phyloP scores from a whole-genome alignment of 2,329 filamentous ascomycete species.

The Conoideocrella luteorostrata region DNA sequence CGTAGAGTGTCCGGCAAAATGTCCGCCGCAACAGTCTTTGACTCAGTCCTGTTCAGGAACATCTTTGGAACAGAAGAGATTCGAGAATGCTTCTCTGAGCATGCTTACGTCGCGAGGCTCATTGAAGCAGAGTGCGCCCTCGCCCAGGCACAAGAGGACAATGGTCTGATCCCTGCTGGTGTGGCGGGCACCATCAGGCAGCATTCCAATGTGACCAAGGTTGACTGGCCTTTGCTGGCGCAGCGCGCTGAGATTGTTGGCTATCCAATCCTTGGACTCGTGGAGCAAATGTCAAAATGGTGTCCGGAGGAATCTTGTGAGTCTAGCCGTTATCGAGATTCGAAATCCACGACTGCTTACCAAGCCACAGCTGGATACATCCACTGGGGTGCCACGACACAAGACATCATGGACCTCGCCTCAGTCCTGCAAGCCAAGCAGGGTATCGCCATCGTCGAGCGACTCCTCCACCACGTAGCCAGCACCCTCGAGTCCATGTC shows the following conservation, averaged over 20 bases:
- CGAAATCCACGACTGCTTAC: slow-evolving; percentile 17
- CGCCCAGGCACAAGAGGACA: slow-evolving; percentile 42
- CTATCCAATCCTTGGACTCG: neutral
- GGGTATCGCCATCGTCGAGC: slow-evolving; percentile 41
- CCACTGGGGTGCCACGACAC: slow-evolving; percentile 53
- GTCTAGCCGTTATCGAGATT: neutral
- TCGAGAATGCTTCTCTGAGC: slow-evolving; percentile 39
- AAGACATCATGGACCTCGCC: slow-evolving; percentile 53
- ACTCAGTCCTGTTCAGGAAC: neutral
- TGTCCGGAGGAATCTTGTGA: neutral
- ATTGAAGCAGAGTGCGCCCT: slow-evolving; percentile 46
- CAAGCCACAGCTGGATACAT: slow-evolving; percentile 31
- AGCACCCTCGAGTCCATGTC: slow-evolving; percentile 35
- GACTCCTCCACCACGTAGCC: slow-evolving; percentile 35
- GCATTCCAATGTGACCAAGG: neutral
- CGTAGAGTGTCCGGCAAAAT: too few relatives aligned
- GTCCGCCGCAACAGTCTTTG: too few relatives aligned
- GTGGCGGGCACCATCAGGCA: neutral
- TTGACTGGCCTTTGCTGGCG: too few relatives aligned
- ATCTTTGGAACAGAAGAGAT: neutral
- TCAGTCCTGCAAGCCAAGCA: slow-evolving; percentile 46
- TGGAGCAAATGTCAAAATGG: neutral
- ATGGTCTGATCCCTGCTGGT: slow-evolving; percentile 16
- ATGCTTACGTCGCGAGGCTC: slow-evolving; percentile 40
- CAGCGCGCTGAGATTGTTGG: too few relatives aligned